A percentile compares a stretch with the other conserved stretches of the same genome.
Evolutionary conservation across 148 eudicot species (phyloP).

Genomic region (Rhododendron simsii): DNA sequence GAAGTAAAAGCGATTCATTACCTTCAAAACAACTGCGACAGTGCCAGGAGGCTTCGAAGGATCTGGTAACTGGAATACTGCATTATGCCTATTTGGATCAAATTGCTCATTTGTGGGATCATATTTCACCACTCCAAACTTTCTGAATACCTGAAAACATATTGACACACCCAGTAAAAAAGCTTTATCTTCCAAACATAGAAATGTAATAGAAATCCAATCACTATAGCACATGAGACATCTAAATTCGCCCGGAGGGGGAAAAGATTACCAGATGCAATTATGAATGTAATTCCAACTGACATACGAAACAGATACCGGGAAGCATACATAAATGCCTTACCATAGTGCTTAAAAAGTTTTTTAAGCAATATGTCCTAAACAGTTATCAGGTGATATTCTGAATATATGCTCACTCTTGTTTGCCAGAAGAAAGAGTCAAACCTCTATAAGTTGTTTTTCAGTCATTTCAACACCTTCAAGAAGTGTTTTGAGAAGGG

Average conservation of each 20-base stretch:
- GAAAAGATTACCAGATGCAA: neutral
- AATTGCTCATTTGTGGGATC: constrained; percentile 82
- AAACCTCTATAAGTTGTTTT: constrained; percentile 87
- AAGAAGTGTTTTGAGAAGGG: constrained; percentile 75
- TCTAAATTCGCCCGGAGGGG: neutral
- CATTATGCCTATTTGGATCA: constrained; percentile 90
- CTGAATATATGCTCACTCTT: neutral
- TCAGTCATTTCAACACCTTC: constrained; percentile 99
- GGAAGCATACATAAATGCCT: neutral
- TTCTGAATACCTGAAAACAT: constrained; percentile 63
- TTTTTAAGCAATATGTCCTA: neutral
- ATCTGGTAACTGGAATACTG: constrained; percentile 93
- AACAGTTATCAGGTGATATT: neutral
- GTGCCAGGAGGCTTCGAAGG: constrained; percentile 72
- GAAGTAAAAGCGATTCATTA: constrained; percentile 12
- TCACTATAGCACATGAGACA: neutral
- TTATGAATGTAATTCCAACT: neutral
- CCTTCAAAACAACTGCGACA: constrained; percentile 90
- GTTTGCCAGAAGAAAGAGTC: neutral
- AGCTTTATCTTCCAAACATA: neutral
- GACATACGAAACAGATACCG: neutral
- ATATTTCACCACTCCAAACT: constrained; percentile 72
- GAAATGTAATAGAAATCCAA: neutral
- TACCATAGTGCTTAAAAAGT: no score
- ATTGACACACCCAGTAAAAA: constrained; percentile 6